A percentile compares a stretch with the other conserved stretches of the same genome.
Conservation (phyloP, 1,284 basidiomycete genomes). For the Ustilago bromivora region DNA sequence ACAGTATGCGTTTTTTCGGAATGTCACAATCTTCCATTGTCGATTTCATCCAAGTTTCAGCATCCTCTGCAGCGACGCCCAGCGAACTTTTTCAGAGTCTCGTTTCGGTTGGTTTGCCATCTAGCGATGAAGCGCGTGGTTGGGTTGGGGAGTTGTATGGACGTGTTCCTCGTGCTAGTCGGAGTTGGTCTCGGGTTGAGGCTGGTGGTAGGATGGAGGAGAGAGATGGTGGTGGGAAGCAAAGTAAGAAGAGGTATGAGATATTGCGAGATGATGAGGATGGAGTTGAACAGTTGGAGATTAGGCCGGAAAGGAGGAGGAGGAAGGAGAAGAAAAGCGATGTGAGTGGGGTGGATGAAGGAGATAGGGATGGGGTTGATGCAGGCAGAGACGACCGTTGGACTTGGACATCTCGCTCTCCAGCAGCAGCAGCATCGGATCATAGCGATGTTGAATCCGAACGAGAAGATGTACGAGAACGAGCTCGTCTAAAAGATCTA, state of each 20-base stretch:
- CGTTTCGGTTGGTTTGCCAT: conserved; percentile 81
- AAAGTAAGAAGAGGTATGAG: conserved; percentile 58
- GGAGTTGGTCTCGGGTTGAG: conserved; percentile 77
- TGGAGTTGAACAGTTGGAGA: conserved; percentile 53
- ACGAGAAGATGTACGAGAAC: conserved; percentile 77
- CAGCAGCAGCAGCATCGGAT: not conserved
- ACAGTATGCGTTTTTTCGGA: conserved; percentile 62
- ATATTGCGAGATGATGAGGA: conserved; percentile 54
- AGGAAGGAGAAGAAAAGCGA: conserved; percentile 82
- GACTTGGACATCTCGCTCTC: conserved; percentile 10
- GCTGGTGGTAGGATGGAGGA: not conserved
- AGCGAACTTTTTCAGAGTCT: conserved; percentile 82
- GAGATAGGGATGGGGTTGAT: conserved; percentile 17
- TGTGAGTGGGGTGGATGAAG: conserved; percentile 75
- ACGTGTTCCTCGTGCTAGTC: conserved; percentile 75
- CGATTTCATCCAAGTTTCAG: conserved; percentile 70
- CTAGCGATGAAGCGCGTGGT: conserved; percentile 80
- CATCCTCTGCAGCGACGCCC: conserved; percentile 83
- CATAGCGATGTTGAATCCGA: conserved; percentile 9
- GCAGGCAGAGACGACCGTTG: not conserved
- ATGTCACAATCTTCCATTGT: conserved; percentile 61
- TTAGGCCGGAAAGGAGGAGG: conserved; percentile 70
- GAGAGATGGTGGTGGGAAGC: conserved; percentile 4
- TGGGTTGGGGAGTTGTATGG: conserved; percentile 84
- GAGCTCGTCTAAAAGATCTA: conserved; percentile 82